Conservation (phyloP, 495 filamentous ascomycete species). For the Aspergillus campestris region DNA sequence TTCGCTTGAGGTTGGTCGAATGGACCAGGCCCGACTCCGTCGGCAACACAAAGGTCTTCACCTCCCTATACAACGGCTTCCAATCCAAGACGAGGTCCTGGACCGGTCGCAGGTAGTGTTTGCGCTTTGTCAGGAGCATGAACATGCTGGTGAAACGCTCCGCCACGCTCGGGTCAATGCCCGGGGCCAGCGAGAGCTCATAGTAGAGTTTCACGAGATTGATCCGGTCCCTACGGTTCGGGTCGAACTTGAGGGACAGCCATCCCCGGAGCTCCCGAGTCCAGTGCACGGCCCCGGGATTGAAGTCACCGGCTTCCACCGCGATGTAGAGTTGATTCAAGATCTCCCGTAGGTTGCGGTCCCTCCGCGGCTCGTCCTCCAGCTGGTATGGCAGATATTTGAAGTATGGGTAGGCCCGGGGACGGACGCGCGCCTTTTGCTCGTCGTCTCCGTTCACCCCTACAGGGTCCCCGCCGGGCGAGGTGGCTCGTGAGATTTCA, state of each 20-base stretch:
- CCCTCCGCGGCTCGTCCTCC: slow-evolving; percentile 66
- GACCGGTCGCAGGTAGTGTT: slow-evolving; percentile 85
- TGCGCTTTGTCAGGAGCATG: slow-evolving; percentile 87
- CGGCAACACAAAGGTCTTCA: slow-evolving; percentile 83
- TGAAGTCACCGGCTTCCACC: slow-evolving; percentile 86
- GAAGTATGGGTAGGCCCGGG: slow-evolving; percentile 88
- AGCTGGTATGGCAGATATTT: slow-evolving; percentile 77
- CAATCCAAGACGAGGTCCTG: slow-evolving; percentile 88
- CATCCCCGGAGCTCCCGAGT: slow-evolving; percentile 92
- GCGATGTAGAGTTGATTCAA: slow-evolving; percentile 87
- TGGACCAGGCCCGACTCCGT: slow-evolving; percentile 61
- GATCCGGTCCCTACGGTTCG: slow-evolving; percentile 69
- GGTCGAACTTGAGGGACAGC: slow-evolving; percentile 94
- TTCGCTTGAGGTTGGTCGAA: slow-evolving; percentile 56
- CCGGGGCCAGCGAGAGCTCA: slow-evolving; percentile 84
- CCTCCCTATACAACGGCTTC: slow-evolving; percentile 82
- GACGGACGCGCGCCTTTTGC: slow-evolving; percentile 62
- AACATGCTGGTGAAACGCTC: slow-evolving; percentile 97
- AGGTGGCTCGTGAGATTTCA: slow-evolving; percentile 55
- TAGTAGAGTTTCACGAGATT: slow-evolving; percentile 88
- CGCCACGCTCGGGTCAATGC: slow-evolving; percentile 68
- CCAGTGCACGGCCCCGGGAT: slow-evolving; percentile 91
- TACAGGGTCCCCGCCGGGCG: slow-evolving; percentile 54
- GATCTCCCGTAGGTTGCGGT: slow-evolving; percentile 71
- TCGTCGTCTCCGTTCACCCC: slow-evolving; percentile 44